phyloP scores from a whole-genome alignment of 2,329 filamentous ascomycete genomes.

The Trichoderma oligosporum region DNA sequence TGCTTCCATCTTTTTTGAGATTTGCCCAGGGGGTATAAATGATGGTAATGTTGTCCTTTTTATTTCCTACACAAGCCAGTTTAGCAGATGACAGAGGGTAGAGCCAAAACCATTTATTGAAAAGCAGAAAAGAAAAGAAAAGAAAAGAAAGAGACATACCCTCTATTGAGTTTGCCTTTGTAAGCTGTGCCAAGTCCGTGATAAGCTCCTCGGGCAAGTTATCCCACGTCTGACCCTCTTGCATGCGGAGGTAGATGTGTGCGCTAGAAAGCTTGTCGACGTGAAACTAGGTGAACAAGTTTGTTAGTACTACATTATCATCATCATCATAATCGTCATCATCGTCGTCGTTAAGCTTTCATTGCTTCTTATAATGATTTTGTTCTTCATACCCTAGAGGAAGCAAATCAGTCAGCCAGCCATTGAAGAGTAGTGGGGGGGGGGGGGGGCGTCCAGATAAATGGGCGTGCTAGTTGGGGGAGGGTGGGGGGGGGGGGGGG shows the following conservation, averaged over 20 bases:
- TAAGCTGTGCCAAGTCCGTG: slow-evolving; percentile 89
- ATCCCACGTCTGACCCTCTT: slow-evolving; percentile 79
- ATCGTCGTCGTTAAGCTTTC: background rate
- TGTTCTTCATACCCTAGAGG: slow-evolving; percentile 29
- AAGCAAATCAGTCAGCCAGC: background rate
- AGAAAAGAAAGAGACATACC: slow-evolving; percentile 51
- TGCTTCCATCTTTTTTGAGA: slow-evolving; percentile 88
- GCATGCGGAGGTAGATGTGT: slow-evolving; percentile 88
- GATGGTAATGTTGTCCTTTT: slow-evolving; percentile 94
- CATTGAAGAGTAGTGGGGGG: background rate
- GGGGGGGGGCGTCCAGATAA: no score
- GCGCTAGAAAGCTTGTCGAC: slow-evolving; percentile 95
- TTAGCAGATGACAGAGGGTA: background rate
- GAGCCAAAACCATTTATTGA: no score
- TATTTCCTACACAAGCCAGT: slow-evolving; percentile 67
- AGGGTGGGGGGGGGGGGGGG: background rate
- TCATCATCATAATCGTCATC: background rate
- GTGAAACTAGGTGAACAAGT: slow-evolving; percentile 64
- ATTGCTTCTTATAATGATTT: background rate
- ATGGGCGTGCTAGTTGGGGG: no score
- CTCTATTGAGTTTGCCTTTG: slow-evolving; percentile 98
- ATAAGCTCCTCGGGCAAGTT: slow-evolving; percentile 70
- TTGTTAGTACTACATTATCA: background rate
- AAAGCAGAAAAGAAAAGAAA: background rate
- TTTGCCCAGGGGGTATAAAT: slow-evolving; percentile 99